phyloP scores from a whole-genome alignment of 805 yeast genomes.

The Metschnikowia henanensis region DNA sequence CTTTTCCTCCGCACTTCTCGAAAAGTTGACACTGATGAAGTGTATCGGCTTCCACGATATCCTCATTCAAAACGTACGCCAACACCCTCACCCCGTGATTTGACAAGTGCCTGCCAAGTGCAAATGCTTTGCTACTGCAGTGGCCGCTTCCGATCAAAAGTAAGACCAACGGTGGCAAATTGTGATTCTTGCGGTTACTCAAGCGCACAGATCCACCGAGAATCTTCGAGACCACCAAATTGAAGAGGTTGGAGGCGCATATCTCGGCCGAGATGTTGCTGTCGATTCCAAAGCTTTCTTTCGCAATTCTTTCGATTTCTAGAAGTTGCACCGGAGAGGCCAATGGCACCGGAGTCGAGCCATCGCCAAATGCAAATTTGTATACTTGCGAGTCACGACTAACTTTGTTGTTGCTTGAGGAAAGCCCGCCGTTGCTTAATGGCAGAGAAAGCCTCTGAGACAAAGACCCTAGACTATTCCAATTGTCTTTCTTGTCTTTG shows the following conservation, averaged over 20 bases:
- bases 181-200: constrained; percentile 60
- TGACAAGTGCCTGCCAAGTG: constrained; percentile 75
- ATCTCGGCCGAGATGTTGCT: constrained; percentile 56
- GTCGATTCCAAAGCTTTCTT: constrained; percentile 51
- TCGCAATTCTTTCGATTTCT: constrained; percentile 65
- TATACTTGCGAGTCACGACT: constrained; percentile 12
- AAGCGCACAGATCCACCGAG: constrained; percentile 71
- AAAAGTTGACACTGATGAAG: constrained; percentile 54
- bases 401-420: not conserved
- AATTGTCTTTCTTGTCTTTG: constrained; percentile 41
- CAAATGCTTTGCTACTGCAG: constrained; percentile 73
- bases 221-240: constrained; percentile 51
- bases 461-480: constrained; percentile 48
- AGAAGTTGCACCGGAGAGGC: constrained; percentile 78
- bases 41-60: constrained; percentile 44
- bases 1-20: constrained; percentile 67
- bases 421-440: constrained; percentile 2
- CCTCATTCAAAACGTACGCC: constrained; percentile 42
- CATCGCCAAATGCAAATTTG: constrained; percentile 15
- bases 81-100: constrained; percentile 74
- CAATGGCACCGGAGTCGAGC: constrained; percentile 43
- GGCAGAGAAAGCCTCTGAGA: constrained; percentile 19
- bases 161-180: constrained; percentile 75
- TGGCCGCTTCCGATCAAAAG: constrained; percentile 71
- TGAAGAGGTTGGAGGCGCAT: constrained; percentile 66